A percentile compares a stretch with the other conserved stretches of the same genome.
Evolutionary conservation across 805 yeast species (phyloP).

Genomic region (Torulaspora delbrueckii): DNA sequence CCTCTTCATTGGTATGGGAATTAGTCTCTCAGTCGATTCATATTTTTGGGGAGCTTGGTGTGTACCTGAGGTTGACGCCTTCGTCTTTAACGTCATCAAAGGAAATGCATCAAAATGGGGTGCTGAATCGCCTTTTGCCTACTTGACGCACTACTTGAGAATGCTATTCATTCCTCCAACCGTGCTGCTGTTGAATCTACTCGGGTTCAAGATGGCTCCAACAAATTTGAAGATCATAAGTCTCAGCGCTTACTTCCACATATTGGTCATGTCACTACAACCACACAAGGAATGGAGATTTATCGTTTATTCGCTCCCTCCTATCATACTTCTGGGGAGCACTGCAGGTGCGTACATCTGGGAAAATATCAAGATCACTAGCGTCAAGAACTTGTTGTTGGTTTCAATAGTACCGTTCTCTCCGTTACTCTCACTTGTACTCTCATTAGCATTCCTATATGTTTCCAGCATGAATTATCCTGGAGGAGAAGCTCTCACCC

Average conservation of each 20-base stretch:
- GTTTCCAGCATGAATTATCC: constrained; percentile 79
- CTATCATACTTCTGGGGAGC: constrained; percentile 60
- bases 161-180: constrained; percentile 46
- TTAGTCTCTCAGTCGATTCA: constrained; percentile 55
- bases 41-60: constrained; percentile 62
- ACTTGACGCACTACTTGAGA: constrained; percentile 46
- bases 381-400: constrained; percentile 24
- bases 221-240: constrained; percentile 43
- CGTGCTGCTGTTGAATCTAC: constrained; percentile 38
- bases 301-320: constrained; percentile 69
- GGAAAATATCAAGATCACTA: constrained; percentile 32
- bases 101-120: constrained; percentile 85
- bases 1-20: constrained; percentile 41
- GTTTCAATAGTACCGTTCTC: constrained; percentile 33
- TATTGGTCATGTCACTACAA: constrained; percentile 66
- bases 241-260: constrained; percentile 48
- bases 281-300: constrained; percentile 96
- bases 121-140: constrained; percentile 64
- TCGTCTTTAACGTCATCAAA: constrained; percentile 67
- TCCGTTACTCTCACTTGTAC: constrained; percentile 34
- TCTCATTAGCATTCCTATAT: constrained; percentile 50
- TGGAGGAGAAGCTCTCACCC: constrained; percentile 70
- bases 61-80: constrained; percentile 74
- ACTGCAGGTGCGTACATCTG: constrained; percentile 46
- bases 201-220: constrained; percentile 38